Evolutionary conservation across 192 early-diverging fungal genomes (phyloP), one percentile per base, ranked within the genome.

Genomic region (Oehlia diaphana): DNA sequence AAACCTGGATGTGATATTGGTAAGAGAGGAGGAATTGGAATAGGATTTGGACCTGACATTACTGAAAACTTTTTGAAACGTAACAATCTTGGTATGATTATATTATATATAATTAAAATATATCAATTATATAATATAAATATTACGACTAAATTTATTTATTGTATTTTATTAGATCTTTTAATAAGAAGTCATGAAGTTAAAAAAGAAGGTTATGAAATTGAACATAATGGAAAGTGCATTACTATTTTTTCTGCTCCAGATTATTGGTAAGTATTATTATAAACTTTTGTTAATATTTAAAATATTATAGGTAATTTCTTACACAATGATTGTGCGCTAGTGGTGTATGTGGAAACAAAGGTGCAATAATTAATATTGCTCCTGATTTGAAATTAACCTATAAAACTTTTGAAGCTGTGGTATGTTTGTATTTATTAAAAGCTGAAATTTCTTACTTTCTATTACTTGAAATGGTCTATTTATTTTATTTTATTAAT

Each of bases 241-340:
- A 91, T 99, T 47, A 99, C 98, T 10, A 95, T 99, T 67, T 99
- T 99, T 85, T 94, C 93, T 66, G 98, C 98, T 14, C 98, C 98
- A 28, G 98, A 99, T 88, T 99, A 99, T 86, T 98, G 97, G 88
- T 90, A 90, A 63, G 82, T 53, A 0, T 62, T 14, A 44, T n/a
- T 49, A 7, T 42, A 12, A 4, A 37, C 35, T 3, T n/a, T 53
- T 35, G 7, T 44, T 61, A 23, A 2, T 42, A 7, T 1, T 39
- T 26, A 26, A 26, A 39, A 23, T 63, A 10, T 68, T 31, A 37
- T n/a, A 13, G 6, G 0, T 35, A 44, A 13, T 37, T 23, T 44
- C 42, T 44, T 47, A 47, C 9, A 42, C 53, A 2, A 42, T 42
- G 39, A 8, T 6, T 4, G 1, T 21, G 19, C 6, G 3, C 19